Conservation (phyloP, 306 rosid genomes). For the Lupinus albus region DNA sequence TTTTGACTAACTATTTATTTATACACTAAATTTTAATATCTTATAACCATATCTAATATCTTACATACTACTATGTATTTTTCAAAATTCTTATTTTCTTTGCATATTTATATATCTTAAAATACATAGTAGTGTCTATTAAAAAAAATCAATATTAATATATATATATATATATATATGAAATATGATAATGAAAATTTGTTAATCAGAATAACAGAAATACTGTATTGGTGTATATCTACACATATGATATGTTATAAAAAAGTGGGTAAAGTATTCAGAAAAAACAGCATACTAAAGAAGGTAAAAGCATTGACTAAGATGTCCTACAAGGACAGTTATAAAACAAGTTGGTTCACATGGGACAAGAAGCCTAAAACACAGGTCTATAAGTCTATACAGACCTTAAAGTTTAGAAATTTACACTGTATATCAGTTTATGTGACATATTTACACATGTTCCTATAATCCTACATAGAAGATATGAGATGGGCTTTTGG, state of each 20-base stretch:
- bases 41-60: too few relatives aligned
- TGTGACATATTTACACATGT: not conserved
- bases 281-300: constrained; percentile 52
- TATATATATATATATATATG: too few relatives aligned
- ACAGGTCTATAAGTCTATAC: constrained; percentile 12
- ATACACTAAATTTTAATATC: too few relatives aligned
- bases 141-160: too few relatives aligned
- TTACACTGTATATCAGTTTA: not conserved
- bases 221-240: not conserved
- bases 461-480: constrained; percentile 23
- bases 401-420: not conserved
- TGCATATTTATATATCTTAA: too few relatives aligned
- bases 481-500: constrained; percentile 1
- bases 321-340: constrained; percentile 39
- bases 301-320: constrained; percentile 49
- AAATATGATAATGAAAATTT: too few relatives aligned
- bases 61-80: too few relatives aligned
- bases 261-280: constrained; percentile 26
- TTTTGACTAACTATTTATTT: too few relatives aligned
- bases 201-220: too few relatives aligned
- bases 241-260: not conserved
- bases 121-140: too few relatives aligned
- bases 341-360: constrained; percentile 51
- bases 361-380: constrained; percentile 46
- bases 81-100: too few relatives aligned